Evolutionary conservation across 1,284 basidiomycete species (phyloP).

Genomic region (Moesziomyces sp.): DNA sequence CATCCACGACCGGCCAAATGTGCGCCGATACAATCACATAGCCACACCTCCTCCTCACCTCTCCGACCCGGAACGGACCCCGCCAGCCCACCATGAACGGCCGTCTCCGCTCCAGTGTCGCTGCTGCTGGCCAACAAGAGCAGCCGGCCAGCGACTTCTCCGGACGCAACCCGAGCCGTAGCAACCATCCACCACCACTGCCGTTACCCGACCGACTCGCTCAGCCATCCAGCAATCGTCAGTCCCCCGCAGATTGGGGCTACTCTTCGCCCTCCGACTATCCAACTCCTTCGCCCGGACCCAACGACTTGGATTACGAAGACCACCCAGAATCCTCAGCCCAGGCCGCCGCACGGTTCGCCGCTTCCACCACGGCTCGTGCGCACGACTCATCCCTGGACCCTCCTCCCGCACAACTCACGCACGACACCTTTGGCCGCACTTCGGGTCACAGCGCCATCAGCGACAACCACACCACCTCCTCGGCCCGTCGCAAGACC

Average conservation of each 20-base stretch:
- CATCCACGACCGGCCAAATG: background rate
- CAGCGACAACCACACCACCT: slow-evolving; percentile 7
- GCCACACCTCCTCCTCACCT: background rate
- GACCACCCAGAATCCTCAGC: slow-evolving; percentile 21
- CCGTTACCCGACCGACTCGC: background rate
- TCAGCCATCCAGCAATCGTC: slow-evolving; percentile 3
- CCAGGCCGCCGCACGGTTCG: slow-evolving; percentile 15
- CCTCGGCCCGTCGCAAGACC: slow-evolving; percentile 12
- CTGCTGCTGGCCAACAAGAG: background rate
- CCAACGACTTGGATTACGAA: background rate
- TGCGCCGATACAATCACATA: background rate
- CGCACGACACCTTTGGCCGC: slow-evolving; percentile 26
- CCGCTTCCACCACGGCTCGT: background rate
- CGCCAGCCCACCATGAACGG: slow-evolving; percentile 1
- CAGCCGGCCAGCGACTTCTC: too few relatives aligned
- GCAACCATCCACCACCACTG: background rate
- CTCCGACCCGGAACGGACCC: too few relatives aligned
- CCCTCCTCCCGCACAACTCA: slow-evolving; percentile 4
- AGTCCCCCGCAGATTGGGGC: slow-evolving; percentile 9
- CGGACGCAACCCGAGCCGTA: background rate
- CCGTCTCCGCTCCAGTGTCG: background rate
- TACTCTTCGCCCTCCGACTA: slow-evolving; percentile 23
- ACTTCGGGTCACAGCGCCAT: slow-evolving; percentile 19
- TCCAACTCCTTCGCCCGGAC: slow-evolving; percentile 9
- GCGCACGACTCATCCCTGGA: slow-evolving; percentile 5